phyloP scores from a whole-genome alignment of 768 basidiomycete genomes.

The Pulveroboletus sp. region DNA sequence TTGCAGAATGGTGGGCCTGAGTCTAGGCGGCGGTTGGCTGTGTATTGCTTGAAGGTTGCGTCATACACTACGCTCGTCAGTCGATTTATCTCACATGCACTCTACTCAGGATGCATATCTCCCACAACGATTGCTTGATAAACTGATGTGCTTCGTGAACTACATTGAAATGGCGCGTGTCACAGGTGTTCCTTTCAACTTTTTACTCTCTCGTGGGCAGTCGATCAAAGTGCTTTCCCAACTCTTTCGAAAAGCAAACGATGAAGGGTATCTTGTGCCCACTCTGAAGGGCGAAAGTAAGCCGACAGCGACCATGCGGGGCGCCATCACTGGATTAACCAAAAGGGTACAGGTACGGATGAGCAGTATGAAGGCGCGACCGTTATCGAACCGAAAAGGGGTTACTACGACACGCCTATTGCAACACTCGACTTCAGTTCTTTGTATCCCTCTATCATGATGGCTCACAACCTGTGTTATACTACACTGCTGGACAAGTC shows the following conservation, averaged over 20 bases:
- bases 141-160: slow-evolving; percentile 98
- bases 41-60: slow-evolving; percentile 92
- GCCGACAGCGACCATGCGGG: slow-evolving; percentile 3
- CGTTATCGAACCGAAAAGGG: slow-evolving; percentile 94
- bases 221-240: slow-evolving; percentile 99
- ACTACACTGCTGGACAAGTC: slow-evolving; percentile 85
- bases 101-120: slow-evolving; percentile 86
- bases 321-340: not conserved
- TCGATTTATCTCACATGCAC: not conserved
- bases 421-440: slow-evolving; percentile 99
- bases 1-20: slow-evolving; percentile 96
- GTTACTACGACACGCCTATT: slow-evolving; percentile 95
- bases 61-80: not conserved
- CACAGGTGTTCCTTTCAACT: slow-evolving; percentile 99
- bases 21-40: slow-evolving; percentile 85
- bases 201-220: slow-evolving; percentile 87
- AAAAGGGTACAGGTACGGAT: slow-evolving; percentile 58
- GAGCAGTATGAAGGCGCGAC: slow-evolving; percentile 99
- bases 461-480: slow-evolving; percentile 99
- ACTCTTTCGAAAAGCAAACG: slow-evolving; percentile 87
- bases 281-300: slow-evolving; percentile 79
- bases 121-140: slow-evolving; percentile 92
- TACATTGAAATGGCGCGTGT: slow-evolving; percentile 99
- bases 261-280: slow-evolving; percentile 88
- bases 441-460: slow-evolving; percentile 99